phyloP scores from a whole-genome alignment of 2,329 filamentous ascomycete species.

The Fusarium chlamydosporum region DNA sequence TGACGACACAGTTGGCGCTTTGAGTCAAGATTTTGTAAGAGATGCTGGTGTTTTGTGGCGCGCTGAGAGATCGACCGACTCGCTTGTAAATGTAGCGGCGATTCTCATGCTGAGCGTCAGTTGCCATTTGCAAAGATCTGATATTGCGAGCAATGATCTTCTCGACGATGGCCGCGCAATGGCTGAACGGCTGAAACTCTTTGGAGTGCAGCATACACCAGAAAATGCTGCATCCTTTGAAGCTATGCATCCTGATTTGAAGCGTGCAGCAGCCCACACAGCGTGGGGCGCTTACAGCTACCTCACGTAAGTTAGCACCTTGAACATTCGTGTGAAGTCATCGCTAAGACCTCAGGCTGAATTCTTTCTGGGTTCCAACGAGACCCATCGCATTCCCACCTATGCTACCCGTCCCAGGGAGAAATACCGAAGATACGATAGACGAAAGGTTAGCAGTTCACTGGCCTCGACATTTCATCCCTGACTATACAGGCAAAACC shows the following conservation, averaged over 20 bases:
- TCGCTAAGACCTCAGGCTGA: slow-evolving; percentile 16
- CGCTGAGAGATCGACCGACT: slow-evolving; percentile 36
- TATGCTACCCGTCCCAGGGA: slow-evolving; percentile 33
- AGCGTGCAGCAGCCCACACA: slow-evolving; percentile 21
- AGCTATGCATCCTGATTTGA: slow-evolving; percentile 5
- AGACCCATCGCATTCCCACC: slow-evolving; percentile 30
- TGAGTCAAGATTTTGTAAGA: slow-evolving; percentile 30
- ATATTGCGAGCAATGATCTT: slow-evolving; percentile 19
- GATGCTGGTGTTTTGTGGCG: slow-evolving; percentile 30
- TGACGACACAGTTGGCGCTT: slow-evolving; percentile 10
- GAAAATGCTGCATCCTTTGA: slow-evolving; percentile 29
- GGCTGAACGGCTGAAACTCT: slow-evolving; percentile 28
- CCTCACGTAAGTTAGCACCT: slow-evolving; percentile 11
- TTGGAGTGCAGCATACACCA: slow-evolving; percentile 21
- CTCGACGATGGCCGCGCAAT: slow-evolving; percentile 19
- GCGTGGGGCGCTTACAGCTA: slow-evolving; percentile 37
- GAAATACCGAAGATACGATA: slow-evolving; percentile 9
- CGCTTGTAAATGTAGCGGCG: slow-evolving; percentile 31
- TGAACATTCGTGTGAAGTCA: not conserved
- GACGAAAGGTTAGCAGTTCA: slow-evolving; percentile 38
- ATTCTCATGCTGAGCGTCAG: slow-evolving; percentile 32
- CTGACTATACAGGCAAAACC: slow-evolving; percentile 36
- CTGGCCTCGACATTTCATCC: slow-evolving; percentile 32
- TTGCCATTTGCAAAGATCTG: slow-evolving; percentile 20
- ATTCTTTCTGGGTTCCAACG: slow-evolving; percentile 25